phyloP scores from a whole-genome alignment of 352 stramenopile species.

The Pilasporangium apinafurcum region DNA sequence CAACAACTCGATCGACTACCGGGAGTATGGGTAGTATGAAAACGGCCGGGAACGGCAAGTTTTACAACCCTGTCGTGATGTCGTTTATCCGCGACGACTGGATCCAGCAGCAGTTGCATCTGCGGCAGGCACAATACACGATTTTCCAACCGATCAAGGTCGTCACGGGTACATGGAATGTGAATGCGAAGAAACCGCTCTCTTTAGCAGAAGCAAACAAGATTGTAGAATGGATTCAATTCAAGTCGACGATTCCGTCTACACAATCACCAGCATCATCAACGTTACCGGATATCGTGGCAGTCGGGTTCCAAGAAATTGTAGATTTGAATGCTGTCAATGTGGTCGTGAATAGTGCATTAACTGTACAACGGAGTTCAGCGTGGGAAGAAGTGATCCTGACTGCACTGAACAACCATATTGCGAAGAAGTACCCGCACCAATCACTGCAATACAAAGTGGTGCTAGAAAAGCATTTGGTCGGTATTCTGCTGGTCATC shows the following conservation, averaged over 20 bases:
- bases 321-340: conserved; percentile 99
- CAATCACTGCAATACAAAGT: conserved; percentile 42
- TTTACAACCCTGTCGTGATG: conserved; percentile 82
- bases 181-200: conserved; percentile 99
- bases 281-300: conserved; percentile 51
- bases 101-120: conserved; percentile 74
- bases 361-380: conserved; percentile 87
- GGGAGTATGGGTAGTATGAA: too few relatives aligned
- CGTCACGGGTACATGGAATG: conserved; percentile 96
- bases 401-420: conserved; percentile 83
- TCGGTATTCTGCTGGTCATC: conserved; percentile 96
- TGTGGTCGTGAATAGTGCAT: conserved; percentile 94
- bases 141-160: conserved; percentile 48
- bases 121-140: conserved; percentile 60
- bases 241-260: conserved; percentile 4
- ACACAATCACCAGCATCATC: background rate
- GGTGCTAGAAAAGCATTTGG: conserved; percentile 91
- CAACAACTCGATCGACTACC: too few relatives aligned
- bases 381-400: conserved; percentile 90
- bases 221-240: conserved; percentile 66
- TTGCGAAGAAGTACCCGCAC: conserved; percentile 9
- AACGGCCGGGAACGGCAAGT: conserved; percentile 44
- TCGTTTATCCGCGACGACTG: conserved; percentile 84
- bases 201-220: conserved; percentile 35
- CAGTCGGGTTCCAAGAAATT: conserved; percentile 97